phyloP scores from a whole-genome alignment of 176 grass and related monocot genomes.

The Puccinellia tenuiflora region DNA sequence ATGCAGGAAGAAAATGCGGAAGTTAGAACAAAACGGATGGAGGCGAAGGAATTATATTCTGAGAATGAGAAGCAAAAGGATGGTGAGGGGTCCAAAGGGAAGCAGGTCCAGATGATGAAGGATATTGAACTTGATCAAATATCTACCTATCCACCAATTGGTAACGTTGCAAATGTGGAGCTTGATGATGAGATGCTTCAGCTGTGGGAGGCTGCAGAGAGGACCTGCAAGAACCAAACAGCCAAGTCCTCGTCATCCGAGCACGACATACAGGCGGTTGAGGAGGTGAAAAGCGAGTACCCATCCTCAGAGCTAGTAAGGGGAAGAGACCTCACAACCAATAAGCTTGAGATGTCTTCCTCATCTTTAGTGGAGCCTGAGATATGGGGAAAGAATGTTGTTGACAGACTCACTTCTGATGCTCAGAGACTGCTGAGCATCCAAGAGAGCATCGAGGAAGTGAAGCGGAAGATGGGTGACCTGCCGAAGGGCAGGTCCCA shows the following conservation, averaged over 20 bases:
- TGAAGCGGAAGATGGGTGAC: constrained; percentile 68
- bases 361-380: constrained; percentile 29
- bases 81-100: constrained; percentile 46
- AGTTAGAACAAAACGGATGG: constrained; percentile 34
- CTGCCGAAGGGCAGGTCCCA: constrained; percentile 55
- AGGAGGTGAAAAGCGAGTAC: constrained; percentile 62
- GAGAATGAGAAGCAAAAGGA: constrained; percentile 30
- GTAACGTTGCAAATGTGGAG: constrained; percentile 40
- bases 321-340: constrained; percentile 49
- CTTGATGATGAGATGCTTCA: constrained; percentile 82
- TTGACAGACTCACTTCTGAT: constrained; percentile 64
- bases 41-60: constrained; percentile 33
- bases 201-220: constrained; percentile 89
- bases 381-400: constrained; percentile 47
- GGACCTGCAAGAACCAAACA: constrained; percentile 50
- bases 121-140: constrained; percentile 88
- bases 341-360: constrained; percentile 36
- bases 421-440: constrained; percentile 56
- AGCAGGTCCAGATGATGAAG: constrained; percentile 65
- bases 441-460: constrained; percentile 51
- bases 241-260: constrained; percentile 48
- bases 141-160: constrained; percentile 48
- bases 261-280: constrained; percentile 53
- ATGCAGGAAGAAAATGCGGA: constrained; percentile 59
- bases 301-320: constrained; percentile 52